phyloP scores from a whole-genome alignment of 805 yeast genomes.

The Wickerhamiella allomyrinae region DNA sequence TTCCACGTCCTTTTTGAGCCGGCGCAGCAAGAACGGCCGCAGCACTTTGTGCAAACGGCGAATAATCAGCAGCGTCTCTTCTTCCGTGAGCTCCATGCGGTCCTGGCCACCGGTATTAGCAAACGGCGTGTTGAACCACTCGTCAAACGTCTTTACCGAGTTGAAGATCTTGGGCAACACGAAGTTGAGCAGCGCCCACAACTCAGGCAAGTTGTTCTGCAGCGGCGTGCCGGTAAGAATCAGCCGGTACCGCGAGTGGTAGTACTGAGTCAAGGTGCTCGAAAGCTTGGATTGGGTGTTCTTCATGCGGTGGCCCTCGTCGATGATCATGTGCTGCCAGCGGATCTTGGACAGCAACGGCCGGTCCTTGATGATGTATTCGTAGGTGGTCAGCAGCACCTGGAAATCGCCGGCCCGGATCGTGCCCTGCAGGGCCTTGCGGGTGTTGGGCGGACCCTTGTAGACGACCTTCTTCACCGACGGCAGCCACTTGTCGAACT shows the following conservation, averaged over 20 bases:
- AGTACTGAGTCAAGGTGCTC: conserved; percentile 65
- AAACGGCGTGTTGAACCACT: conserved; percentile 97
- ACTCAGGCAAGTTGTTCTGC: conserved; percentile 87
- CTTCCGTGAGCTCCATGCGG: conserved; percentile 85
- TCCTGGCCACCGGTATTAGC: conserved; percentile 96
- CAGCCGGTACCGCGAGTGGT: conserved; percentile 73
- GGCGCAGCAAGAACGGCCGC: conserved; percentile 84
- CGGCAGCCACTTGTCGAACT: conserved; percentile 98
- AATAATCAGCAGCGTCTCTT: conserved; percentile 84
- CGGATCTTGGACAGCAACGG: conserved; percentile 61
- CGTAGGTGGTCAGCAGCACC: conserved; percentile 83
- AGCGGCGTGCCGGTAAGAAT: conserved; percentile 95
- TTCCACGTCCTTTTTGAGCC: conserved; percentile 94
- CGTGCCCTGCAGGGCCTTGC: conserved; percentile 59
- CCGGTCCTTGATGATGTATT: conserved; percentile 83
- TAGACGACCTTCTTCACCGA: conserved; percentile 64
- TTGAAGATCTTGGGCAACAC: conserved; percentile 93
- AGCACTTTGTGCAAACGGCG: conserved; percentile 92
- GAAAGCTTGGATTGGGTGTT: conserved; percentile 81
- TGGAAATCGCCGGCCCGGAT: conserved; percentile 73
- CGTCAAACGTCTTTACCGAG: conserved; percentile 92
- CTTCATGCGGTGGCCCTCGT: conserved; percentile 98
- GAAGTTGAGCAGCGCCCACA: conserved; percentile 91
- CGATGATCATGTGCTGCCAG: conserved; percentile 97
- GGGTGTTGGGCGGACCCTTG: conserved; percentile 82